phyloP scores from a whole-genome alignment of 2,329 filamentous ascomycete species.

The Verticillium tricorpus region DNA sequence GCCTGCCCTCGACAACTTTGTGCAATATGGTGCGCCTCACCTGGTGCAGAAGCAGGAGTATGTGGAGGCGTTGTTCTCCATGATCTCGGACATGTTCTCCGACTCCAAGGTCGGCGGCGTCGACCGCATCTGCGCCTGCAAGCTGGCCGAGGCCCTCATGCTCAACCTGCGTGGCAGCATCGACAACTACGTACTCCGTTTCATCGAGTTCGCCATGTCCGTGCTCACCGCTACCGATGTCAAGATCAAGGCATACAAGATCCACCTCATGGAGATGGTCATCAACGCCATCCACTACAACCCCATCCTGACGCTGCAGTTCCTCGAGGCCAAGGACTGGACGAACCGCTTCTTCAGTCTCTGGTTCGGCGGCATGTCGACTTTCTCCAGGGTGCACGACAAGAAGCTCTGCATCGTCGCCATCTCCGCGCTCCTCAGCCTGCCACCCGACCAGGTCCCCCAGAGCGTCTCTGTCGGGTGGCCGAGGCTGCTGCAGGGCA shows the following conservation, averaged over 20 bases:
- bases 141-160: slow-evolving; percentile 96
- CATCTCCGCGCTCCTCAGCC: slow-evolving; percentile 77
- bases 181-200: slow-evolving; percentile 82
- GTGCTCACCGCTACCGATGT: slow-evolving; percentile 71
- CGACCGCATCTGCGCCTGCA: slow-evolving; percentile 95
- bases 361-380: slow-evolving; percentile 96
- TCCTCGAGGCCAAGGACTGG: slow-evolving; percentile 89
- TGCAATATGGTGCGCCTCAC: slow-evolving; percentile 81
- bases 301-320: slow-evolving; percentile 74
- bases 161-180: slow-evolving; percentile 85
- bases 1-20: slow-evolving; percentile 94
- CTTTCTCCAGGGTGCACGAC: slow-evolving; percentile 91
- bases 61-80: slow-evolving; percentile 81
- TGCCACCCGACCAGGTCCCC: slow-evolving; percentile 78
- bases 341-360: slow-evolving; percentile 98
- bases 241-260: slow-evolving; percentile 88
- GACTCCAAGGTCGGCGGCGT: slow-evolving; percentile 90
- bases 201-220: slow-evolving; percentile 84
- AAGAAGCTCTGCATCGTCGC: slow-evolving; percentile 98
- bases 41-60: slow-evolving; percentile 82
- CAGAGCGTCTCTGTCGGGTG: slow-evolving; percentile 92
- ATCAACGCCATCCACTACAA: slow-evolving; percentile 99
- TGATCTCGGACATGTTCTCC: slow-evolving; percentile 92
- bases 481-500: slow-evolving; percentile 83
- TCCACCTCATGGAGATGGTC: slow-evolving; percentile 97